Percentiles rank a stretch among this genome's conserved stretches.
Conservation (phyloP, 148 eudicot species). For the Heliosperma pusillum region DNA sequence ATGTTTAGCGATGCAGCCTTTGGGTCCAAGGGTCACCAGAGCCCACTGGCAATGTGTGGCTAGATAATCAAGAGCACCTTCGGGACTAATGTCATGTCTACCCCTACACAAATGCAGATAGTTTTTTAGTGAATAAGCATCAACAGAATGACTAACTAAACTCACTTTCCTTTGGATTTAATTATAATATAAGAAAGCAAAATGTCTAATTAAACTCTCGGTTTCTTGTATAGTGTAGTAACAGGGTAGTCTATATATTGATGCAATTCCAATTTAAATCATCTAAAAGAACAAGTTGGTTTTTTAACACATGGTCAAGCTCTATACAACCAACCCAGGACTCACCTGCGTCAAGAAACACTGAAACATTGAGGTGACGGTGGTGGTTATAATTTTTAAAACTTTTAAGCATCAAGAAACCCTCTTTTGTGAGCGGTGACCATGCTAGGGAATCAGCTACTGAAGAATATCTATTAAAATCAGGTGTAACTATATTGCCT, state of each 20-base stretch:
- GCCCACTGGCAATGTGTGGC: conserved; percentile 86
- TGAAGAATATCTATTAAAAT: background rate
- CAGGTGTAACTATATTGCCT: background rate
- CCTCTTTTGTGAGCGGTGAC: background rate
- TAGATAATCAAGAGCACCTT: conserved; percentile 77
- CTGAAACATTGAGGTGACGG: background rate
- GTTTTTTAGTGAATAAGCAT: background rate
- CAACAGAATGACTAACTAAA: background rate
- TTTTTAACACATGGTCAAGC: no score
- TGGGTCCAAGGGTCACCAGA: conserved; percentile 82
- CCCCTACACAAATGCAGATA: conserved; percentile 37
- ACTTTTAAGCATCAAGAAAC: background rate
- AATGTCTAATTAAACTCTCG: no score
- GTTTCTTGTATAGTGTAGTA: no score
- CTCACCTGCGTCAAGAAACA: background rate
- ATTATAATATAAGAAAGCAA: background rate
- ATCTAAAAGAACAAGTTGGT: no score
- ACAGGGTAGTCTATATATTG: background rate
- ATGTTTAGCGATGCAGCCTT: conserved; percentile 86
- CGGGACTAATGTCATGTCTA: conserved; percentile 53
- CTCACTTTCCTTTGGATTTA: background rate
- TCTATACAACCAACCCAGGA: no score
- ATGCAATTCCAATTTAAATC: background rate
- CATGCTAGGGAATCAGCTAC: background rate
- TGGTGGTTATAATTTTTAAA: no score